Conservation (phyloP, 768 basidiomycete species). For the Roridomyces roridus region DNA sequence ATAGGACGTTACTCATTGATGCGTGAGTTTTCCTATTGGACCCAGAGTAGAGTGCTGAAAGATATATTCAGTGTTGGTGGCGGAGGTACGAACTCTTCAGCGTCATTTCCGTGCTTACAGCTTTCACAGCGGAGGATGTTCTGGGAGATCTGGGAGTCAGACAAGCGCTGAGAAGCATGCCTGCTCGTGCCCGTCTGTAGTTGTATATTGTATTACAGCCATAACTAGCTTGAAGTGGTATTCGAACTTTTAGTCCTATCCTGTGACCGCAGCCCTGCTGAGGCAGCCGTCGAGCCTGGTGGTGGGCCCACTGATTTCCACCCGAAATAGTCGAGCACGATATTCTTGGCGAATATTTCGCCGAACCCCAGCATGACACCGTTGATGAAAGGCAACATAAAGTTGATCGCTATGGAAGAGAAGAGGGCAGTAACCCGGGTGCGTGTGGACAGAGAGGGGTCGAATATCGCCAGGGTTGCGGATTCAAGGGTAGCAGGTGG, state of each 20-base stretch:
- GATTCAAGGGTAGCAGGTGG: conserved; percentile 35
- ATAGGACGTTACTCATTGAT: conserved; percentile 72
- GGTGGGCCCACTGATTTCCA: conserved; percentile 42
- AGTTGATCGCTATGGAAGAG: conserved; percentile 82
- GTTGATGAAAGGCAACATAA: conserved; percentile 88
- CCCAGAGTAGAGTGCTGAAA: neutral
- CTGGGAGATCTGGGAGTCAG: conserved; percentile 85
- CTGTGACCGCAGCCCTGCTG: conserved; percentile 36
- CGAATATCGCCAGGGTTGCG: conserved; percentile 74
- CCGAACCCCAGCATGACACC: conserved; percentile 98
- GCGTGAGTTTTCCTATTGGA: conserved; percentile 42
- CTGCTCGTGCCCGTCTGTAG: conserved; percentile 69
- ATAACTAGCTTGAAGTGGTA: neutral
- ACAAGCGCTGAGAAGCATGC: conserved; percentile 80
- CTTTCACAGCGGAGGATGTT: conserved; percentile 69
- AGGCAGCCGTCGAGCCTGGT: conserved; percentile 44
- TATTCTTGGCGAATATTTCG: conserved; percentile 87
- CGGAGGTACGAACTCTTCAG: conserved; percentile 48
- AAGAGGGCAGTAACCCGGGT: conserved; percentile 73
- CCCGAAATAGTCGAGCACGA: conserved; percentile 63
- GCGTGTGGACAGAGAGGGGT: conserved; percentile 65
- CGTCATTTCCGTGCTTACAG: conserved; percentile 9
- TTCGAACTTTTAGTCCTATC: conserved; percentile 6
- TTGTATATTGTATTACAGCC: conserved; percentile 3
- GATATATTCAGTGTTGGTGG: conserved; percentile 58